phyloP scores from a whole-genome alignment of 805 yeast species.

The Yamadazyma paraphyllophila region DNA sequence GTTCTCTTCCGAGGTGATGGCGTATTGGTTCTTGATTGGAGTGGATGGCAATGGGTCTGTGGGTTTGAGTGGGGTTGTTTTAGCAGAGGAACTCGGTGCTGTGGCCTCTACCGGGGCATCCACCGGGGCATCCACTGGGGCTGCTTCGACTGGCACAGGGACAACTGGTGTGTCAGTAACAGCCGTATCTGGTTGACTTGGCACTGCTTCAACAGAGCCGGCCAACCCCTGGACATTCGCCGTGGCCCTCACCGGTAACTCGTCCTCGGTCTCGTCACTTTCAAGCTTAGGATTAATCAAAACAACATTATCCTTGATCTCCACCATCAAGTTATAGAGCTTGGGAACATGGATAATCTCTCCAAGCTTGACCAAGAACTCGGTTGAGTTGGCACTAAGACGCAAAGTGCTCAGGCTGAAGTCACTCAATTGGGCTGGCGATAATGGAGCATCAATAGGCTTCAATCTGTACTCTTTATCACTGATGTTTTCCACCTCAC shows the following conservation, averaged over 20 bases:
- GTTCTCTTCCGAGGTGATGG: conserved; percentile 20
- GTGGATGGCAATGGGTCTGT: conserved; percentile 12
- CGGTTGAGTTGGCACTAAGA: conserved; percentile 44
- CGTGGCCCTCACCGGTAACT: conserved; percentile 21
- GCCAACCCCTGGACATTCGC: no score
- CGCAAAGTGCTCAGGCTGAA: conserved; percentile 33
- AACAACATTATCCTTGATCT: conserved; percentile 66
- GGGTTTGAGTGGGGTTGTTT: conserved; percentile 3
- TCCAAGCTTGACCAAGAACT: conserved; percentile 55
- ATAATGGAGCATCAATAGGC: conserved; percentile 11
- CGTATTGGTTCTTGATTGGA: conserved; percentile 14
- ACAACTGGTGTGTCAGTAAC: neutral
- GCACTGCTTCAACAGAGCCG: no score
- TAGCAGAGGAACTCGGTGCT: neutral
- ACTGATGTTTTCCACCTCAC: conserved; percentile 24
- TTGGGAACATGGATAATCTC: conserved; percentile 68
- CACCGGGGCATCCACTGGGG: neutral
- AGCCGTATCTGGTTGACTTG: no score
- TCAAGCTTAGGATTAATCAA: conserved; percentile 48
- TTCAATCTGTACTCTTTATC: conserved; percentile 21
- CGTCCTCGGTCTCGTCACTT: conserved; percentile 50
- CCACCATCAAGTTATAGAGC: conserved; percentile 59
- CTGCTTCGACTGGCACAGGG: neutral
- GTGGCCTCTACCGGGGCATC: no score
- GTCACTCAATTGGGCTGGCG: conserved; percentile 7